Base-by-base conservation (phyloP, 768 basidiomycete genomes). In the Fomitopsis serialis region DNA sequence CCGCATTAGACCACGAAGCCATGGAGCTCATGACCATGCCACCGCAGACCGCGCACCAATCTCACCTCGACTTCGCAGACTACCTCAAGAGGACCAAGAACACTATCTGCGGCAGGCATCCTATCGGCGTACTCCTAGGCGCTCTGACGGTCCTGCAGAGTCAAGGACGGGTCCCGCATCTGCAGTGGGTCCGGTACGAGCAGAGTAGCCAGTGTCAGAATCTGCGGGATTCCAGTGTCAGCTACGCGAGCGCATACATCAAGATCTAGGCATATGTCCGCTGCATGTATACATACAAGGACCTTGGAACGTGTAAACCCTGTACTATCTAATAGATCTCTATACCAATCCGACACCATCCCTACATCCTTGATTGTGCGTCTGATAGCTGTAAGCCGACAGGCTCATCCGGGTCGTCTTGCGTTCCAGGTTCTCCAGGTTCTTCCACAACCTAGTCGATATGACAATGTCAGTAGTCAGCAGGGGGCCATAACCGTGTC, bases 61-160 rank as follows among this genome's bases (percentile, higher is more conserved):
- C 86, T 0, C 90, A 92, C 61, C 56, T 57, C 3, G 66, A 73
- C 21, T 95, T 94, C 63, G 73, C 80, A 1, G 71, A 74, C 6
- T 93, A 94, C 66, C 77, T 92, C 1, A 64, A 72, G 12, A 71
- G 74, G 54, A 95, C 92, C 32, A 82, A 86, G 71, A 99, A 99
- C 71, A 98, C 97, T 0, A 97, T 99, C 43, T 99, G 97, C 65
- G 97, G 97, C 2, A 78, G 97, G 36, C 94, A 98, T 62, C 93
- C 97, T 1, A 98, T 99, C 48, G 92, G 93, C 0, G 90, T 98
- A 4, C 73, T 99, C 2, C 74, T 98, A 15, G 90, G 90, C 0
- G 86, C 92, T 7, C 67, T 98, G 46, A 61, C 81, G 5, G 70
- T 69, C 3, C 65, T 95, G 54, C 81, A 84, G 66, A 70, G 71